phyloP scores from a whole-genome alignment of 208 protist genomes.

The Phytomonas francai region DNA sequence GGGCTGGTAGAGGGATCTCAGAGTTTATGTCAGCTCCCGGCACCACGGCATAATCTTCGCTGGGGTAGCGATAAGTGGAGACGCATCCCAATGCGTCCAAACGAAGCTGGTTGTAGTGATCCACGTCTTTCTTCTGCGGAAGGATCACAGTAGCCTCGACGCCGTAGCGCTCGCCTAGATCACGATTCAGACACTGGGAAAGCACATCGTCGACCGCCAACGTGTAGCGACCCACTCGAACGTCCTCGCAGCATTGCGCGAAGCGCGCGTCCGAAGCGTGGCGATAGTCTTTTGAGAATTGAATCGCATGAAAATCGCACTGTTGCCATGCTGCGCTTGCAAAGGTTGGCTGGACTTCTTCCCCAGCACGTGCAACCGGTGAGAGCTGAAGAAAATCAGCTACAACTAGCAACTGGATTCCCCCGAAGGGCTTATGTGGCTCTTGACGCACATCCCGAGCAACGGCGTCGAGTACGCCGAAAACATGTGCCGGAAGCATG shows the following conservation, averaged over 20 bases:
- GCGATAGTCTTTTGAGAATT: slow-evolving; percentile 33
- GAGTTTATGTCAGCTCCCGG: slow-evolving; percentile 48
- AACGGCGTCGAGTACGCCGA: slow-evolving; percentile 60
- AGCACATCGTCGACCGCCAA: slow-evolving; percentile 37
- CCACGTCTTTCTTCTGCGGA: slow-evolving; percentile 36
- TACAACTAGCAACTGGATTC: slow-evolving; percentile 84
- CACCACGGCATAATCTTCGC: slow-evolving; percentile 63
- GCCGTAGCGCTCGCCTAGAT: slow-evolving; percentile 21
- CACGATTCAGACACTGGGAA: slow-evolving; percentile 22
- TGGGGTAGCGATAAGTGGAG: slow-evolving; percentile 47
- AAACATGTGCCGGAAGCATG: slow-evolving; percentile 64
- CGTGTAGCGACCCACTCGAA: slow-evolving; percentile 52
- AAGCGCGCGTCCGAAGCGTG: slow-evolving; percentile 32
- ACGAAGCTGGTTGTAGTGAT: slow-evolving; percentile 34
- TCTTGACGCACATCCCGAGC: slow-evolving; percentile 47
- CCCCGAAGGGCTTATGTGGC: slow-evolving; percentile 53
- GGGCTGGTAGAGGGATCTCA: slow-evolving; percentile 40
- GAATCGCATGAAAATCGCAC: slow-evolving; percentile 24
- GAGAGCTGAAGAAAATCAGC: slow-evolving; percentile 88
- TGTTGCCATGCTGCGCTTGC: slow-evolving; percentile 30
- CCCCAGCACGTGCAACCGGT: slow-evolving; percentile 29
- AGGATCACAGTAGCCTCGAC: slow-evolving; percentile 49
- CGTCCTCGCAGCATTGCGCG: slow-evolving; percentile 32
- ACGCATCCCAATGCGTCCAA: slow-evolving; percentile 33
- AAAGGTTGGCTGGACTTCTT: slow-evolving; percentile 54